A percentile compares a stretch with the other conserved stretches of the same genome.
Conservation (phyloP, 306 rosid species). For the Sesbania bispinosa region DNA sequence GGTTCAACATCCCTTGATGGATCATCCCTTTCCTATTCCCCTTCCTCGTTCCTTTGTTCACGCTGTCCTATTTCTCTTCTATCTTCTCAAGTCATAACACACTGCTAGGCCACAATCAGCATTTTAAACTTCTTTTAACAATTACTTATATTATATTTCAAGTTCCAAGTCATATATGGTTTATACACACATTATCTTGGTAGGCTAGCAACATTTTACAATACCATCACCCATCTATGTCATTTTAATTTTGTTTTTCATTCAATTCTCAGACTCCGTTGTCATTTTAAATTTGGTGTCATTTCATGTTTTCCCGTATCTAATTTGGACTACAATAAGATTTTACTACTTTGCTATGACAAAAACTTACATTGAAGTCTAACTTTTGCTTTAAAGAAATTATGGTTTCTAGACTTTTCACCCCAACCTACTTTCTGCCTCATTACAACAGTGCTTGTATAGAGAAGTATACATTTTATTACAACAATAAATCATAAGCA, state of each 20-base stretch:
- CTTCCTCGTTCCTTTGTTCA: not conserved
- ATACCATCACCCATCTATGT: not conserved
- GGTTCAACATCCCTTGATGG: not conserved
- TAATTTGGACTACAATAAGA: not conserved
- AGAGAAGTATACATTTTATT: conserved; percentile 7
- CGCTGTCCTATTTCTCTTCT: not conserved
- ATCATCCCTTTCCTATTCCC: not conserved
- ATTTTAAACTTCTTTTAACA: not conserved
- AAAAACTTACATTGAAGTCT: not conserved
- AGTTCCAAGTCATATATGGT: conserved; percentile 1
- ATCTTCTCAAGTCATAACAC: not conserved
- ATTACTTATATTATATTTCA: not conserved
- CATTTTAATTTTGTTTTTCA: not conserved
- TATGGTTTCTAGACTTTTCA: not conserved
- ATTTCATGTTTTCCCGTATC: not conserved
- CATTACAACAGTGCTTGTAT: not conserved
- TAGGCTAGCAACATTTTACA: not conserved
- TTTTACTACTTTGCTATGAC: not conserved
- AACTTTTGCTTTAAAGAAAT: not conserved
- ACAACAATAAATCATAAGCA: too few species aligned
- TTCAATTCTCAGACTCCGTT: not conserved
- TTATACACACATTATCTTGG: not conserved
- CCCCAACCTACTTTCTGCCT: not conserved
- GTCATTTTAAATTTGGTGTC: not conserved
- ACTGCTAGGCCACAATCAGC: not conserved